Percentiles rank a stretch among this genome's conserved stretches.
Conservation (phyloP, 805 yeast species). For the Zygosaccharomyces kombuchaensis region DNA sequence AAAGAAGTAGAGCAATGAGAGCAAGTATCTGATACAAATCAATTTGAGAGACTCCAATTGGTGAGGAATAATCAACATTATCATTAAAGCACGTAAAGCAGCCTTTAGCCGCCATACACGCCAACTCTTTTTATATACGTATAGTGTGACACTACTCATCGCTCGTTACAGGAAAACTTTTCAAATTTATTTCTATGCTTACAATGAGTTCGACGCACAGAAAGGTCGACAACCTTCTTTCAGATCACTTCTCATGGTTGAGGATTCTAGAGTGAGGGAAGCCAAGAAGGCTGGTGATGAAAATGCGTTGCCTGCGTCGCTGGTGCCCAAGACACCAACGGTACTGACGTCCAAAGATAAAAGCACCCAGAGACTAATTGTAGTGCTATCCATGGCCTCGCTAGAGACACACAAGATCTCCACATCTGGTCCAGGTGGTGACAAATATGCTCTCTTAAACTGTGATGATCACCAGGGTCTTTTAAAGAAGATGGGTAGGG, state of each 20-base stretch:
- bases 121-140: slow-evolving; percentile 2
- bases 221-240: not conserved
- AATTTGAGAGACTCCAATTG: no score
- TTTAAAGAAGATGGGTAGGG: slow-evolving; percentile 92
- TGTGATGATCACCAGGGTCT: slow-evolving; percentile 99
- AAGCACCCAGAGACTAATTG: slow-evolving; percentile 78
- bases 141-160: slow-evolving; percentile 4
- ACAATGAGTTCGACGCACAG: not conserved
- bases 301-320: slow-evolving; percentile 55
- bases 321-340: slow-evolving; percentile 84
- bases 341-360: slow-evolving; percentile 82
- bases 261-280: slow-evolving; percentile 46
- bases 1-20: no score
- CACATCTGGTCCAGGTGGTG: slow-evolving; percentile 73
- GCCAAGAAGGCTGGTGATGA: slow-evolving; percentile 37
- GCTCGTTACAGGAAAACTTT: slow-evolving; percentile 11
- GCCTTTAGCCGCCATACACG: not conserved
- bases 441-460: slow-evolving; percentile 86
- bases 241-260: slow-evolving; percentile 36
- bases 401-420: slow-evolving; percentile 90
- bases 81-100: not conserved
- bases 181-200: slow-evolving; percentile 1
- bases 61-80: not conserved
- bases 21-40: no score
- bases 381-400: slow-evolving; percentile 94